These are phyloP conservation scores for Clathrus columnatus DNA, from an alignment of 768 basidiomycete genomes.

Conservation along the genomic window DNA sequence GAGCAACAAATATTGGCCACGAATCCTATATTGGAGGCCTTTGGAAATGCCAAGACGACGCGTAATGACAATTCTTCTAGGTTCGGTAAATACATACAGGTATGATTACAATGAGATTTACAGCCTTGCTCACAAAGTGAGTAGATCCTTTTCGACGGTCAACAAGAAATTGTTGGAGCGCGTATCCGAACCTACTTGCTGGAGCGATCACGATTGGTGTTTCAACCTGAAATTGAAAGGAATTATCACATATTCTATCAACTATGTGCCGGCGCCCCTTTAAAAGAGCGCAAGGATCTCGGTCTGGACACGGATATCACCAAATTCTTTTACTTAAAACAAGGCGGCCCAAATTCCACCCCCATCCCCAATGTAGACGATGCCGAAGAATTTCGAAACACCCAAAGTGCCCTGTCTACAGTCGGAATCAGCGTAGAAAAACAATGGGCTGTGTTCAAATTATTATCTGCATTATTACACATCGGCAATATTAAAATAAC, in stretches of 20 bases:
- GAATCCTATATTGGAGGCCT: slow-evolving; percentile 98
- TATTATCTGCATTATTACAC: slow-evolving; percentile 88
- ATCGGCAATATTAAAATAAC: slow-evolving; percentile 96
- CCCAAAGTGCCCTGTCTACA: slow-evolving; percentile 90
- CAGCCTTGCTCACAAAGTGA: background rate
- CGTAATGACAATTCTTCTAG: slow-evolving; percentile 98
- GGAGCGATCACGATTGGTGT: slow-evolving; percentile 94
- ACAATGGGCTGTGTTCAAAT: slow-evolving; percentile 95
- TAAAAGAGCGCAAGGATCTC: slow-evolving; percentile 91
- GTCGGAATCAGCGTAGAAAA: slow-evolving; percentile 97
- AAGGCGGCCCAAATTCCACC: slow-evolving; percentile 82
- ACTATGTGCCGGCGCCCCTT: slow-evolving; percentile 90
- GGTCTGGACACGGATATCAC: slow-evolving; percentile 79
- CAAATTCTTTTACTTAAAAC: slow-evolving; percentile 87
- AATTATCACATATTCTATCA: slow-evolving; percentile 99
- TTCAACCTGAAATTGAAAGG: slow-evolving; percentile 92
- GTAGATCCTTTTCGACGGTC: slow-evolving; percentile 93
- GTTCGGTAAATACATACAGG: slow-evolving; percentile 99
- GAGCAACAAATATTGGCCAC: slow-evolving; percentile 97
- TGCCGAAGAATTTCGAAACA: slow-evolving; percentile 86
- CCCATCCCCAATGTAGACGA: slow-evolving; percentile 93
- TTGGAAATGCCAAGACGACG: slow-evolving; percentile 98
- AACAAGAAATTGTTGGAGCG: slow-evolving; percentile 95
- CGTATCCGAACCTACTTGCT: slow-evolving; percentile 97
- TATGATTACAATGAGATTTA: slow-evolving; percentile 25